A percentile compares a stretch with the other conserved stretches of the same genome.
Conservation (phyloP, 192 early-diverging fungal species). For the Allomyces javanicus region DNA sequence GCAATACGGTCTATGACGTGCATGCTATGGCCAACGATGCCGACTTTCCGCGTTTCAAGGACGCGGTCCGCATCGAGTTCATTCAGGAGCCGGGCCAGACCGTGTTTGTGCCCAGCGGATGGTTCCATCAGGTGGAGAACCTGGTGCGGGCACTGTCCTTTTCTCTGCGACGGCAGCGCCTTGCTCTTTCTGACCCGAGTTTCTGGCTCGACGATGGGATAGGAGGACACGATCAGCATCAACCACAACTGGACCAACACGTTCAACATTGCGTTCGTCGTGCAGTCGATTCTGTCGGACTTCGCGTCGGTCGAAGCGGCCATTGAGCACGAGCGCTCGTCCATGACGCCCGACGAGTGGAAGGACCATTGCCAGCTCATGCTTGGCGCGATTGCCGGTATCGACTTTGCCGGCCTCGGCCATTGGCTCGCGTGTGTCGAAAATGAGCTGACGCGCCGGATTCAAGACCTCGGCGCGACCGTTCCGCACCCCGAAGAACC, state of each 20-base stretch:
- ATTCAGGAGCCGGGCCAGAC: conserved; percentile 43
- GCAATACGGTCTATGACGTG: conserved; percentile 37
- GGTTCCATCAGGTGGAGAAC: conserved; percentile 57
- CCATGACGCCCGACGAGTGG: conserved; percentile 21
- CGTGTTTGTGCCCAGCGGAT: conserved; percentile 50
- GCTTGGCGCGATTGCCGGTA: conserved; percentile 25
- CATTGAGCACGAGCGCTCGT: conserved; percentile 29
- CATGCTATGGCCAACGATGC: conserved; percentile 10
- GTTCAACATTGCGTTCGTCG: conserved; percentile 26
- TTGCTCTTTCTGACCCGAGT: background rate
- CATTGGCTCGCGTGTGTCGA: conserved; percentile 8
- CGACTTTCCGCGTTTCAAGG: conserved; percentile 28
- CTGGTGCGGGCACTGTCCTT: conserved; percentile 2
- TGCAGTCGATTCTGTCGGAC: conserved; percentile 22
- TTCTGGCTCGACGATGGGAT: background rate
- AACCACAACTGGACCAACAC: conserved; percentile 61
- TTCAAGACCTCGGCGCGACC: too few species aligned
- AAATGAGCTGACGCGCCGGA: background rate
- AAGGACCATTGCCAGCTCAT: conserved; percentile 21
- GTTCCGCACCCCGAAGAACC: too few species aligned
- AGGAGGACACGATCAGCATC: conserved; percentile 47
- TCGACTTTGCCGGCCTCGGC: conserved; percentile 26
- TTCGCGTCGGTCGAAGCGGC: conserved; percentile 24
- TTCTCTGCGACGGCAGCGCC: background rate
- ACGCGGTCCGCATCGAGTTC: conserved; percentile 24